phyloP scores from a whole-genome alignment of 73 alveolate species.

The Symbiodinium pilosum region DNA sequence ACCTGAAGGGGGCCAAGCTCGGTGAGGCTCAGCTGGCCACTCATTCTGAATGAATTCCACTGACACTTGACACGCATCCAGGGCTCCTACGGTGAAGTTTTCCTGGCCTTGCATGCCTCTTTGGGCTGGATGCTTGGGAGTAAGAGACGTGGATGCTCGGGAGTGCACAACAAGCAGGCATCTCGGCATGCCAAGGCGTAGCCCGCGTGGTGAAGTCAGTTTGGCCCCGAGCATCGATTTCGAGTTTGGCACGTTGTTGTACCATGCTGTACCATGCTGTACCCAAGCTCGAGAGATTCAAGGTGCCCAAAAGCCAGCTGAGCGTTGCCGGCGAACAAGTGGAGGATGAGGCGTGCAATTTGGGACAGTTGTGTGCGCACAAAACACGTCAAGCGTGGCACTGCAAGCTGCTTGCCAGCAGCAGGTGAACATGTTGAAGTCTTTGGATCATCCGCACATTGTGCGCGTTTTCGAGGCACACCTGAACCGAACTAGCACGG shows the following conservation, averaged over 20 bases:
- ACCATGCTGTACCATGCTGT: no score
- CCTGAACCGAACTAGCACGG: neutral
- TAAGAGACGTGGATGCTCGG: neutral
- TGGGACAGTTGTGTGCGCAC: no score
- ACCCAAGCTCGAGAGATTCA: neutral
- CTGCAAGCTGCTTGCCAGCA: no score
- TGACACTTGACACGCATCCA: neutral
- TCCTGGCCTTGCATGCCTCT: conserved; percentile 50
- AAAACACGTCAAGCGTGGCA: no score
- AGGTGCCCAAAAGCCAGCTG: conserved; percentile 87
- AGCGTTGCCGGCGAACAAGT: conserved; percentile 81
- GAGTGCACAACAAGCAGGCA: neutral
- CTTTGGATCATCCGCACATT: conserved; percentile 93
- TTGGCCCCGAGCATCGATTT: neutral
- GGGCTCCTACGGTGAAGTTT: conserved; percentile 93
- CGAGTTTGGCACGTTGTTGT: neutral
- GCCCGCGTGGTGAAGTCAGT: conserved; percentile 90
- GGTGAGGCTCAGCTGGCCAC: conserved; percentile 39
- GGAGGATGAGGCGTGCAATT: conserved; percentile 80
- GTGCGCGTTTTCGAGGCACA: conserved; percentile 90
- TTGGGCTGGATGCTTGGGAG: neutral
- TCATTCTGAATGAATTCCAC: no score
- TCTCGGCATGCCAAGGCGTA: conserved; percentile 22
- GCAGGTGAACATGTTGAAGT: conserved; percentile 81
- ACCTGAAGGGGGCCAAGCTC: conserved; percentile 82